These are phyloP conservation scores for Neonectria ditissima DNA, from an alignment of 2,329 filamentous ascomycete species.

Conservation along the genomic window DNA sequence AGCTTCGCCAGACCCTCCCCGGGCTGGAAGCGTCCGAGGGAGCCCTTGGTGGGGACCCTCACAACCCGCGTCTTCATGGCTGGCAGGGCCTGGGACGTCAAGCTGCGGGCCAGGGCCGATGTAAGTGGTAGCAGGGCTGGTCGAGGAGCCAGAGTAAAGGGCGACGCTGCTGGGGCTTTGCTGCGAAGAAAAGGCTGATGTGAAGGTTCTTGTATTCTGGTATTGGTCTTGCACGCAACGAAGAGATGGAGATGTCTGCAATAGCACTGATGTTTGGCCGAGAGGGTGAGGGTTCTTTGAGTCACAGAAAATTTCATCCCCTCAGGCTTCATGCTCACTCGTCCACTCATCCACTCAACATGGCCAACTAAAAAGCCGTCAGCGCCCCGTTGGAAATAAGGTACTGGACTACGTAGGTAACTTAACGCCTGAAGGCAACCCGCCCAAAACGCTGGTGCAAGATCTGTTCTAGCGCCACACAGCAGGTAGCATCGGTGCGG, in stretches of 20 bases:
- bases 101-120: constrained; percentile 34
- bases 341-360: constrained; percentile 41
- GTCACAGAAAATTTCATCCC: constrained; percentile 45
- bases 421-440: constrained; percentile 39
- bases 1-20: constrained; percentile 48
- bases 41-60: constrained; percentile 47
- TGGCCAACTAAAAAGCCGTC: constrained; percentile 36
- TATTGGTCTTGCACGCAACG: constrained; percentile 3
- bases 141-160: constrained; percentile 20
- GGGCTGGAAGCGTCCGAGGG: constrained; percentile 51
- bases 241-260: constrained; percentile 9
- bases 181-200: constrained; percentile 14
- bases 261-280: constrained; percentile 25
- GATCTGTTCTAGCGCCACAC: constrained; percentile 12
- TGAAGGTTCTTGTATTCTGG: constrained; percentile 8
- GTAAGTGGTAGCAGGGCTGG: constrained; percentile 41
- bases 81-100: constrained; percentile 27
- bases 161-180: constrained; percentile 7
- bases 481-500: constrained; percentile 11
- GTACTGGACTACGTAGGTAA: no score
- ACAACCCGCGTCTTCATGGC: constrained; percentile 57
- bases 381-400: constrained; percentile 31
- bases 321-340: constrained; percentile 39
- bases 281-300: constrained; percentile 37
- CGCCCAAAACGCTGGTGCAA: constrained; percentile 33